Evolutionary conservation across 805 yeast genomes (phyloP), one percentile per base, ranked within the genome.

Genomic region (Nakazawaea anatomiae): DNA sequence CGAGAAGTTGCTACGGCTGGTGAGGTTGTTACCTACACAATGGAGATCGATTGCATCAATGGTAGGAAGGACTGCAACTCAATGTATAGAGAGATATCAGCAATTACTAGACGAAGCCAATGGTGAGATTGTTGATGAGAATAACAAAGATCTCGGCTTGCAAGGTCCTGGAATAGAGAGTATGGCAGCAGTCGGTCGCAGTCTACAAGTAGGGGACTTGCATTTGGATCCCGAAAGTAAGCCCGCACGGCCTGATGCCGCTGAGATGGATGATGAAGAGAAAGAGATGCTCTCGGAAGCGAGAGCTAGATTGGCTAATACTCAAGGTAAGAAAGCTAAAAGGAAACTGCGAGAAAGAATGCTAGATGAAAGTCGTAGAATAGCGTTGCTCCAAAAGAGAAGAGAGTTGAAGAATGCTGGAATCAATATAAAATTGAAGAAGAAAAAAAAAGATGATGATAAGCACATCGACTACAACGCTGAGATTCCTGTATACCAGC

Each of bases 281-380:
- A 70, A 78, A 51, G 97, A 92, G 64, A 89, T 91, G 97, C 66
- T 91, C 6, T 81, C 89, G n/a, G 99, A 94, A 63, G 99, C 99
- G 0, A 77, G 85, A 45, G 96, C 97, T 1, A 77, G 99, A 58
- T 70, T 92, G 55, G 88, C 96, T 10, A 91, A 89, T 59, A 90
- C 97, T 0, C 89, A 87, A 64, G 99, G 98, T 53, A 90, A 91
- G 58, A 92, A 92, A 66, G 97, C 97, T 0, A 88, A 91, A 52
- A 69, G 98, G 52, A 89, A 91, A 62, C 88, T 85, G 2, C 73
- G 97, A 52, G 98, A 92, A 63, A 71, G 94, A 47, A 76, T 87
- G 77, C 69, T 89, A 43, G 87, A 83, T 46, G 96, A 90, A 60
- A 86, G 89, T 52, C 77, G 82, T 58, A 69, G 95, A 34, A 73